Base-by-base conservation (phyloP, 129 eudicot genomes). In the Helichrysum umbraculigerum region DNA sequence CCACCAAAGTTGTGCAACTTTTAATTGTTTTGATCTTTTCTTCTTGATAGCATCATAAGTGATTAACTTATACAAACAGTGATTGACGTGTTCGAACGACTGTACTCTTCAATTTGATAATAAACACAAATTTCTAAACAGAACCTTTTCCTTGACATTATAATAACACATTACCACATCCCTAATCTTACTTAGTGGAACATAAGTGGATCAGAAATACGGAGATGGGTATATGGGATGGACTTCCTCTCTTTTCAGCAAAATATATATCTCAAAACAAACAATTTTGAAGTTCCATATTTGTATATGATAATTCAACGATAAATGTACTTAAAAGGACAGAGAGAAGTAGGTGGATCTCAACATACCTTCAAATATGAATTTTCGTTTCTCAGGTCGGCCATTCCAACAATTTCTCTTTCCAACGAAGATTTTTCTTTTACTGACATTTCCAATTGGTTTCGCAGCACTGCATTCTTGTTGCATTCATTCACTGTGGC, bases 351-450 rank as follows among this genome's bases (percentile, higher is more conserved):
- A 74, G 17, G 35, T 41, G 42, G 5, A 60, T 6, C 52, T 21
- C 3, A 33, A 66, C 37, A 74, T 75, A 87, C 98, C 96, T 89
- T 95, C 75, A 95, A 82, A 81, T 72, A 62, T 35, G 87, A 81
- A 85, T 91, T 95, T 81, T 95, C 96, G 32, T 75, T 86, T 84
- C 80, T 87, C 62, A 89, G 68, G 67, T 95, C 95, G 29, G 86
- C 83, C 86, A 89, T 73, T 42, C 81, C 74, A 33, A 67, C 60
- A 30, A 85, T 66, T 34, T 91, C 96, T 85, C 88, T 86, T 78
- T 89, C 89, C 79, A 89, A 52, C 42, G 93, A 84, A 72, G 89
- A 82, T 82, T 91, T 95, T 82, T 95, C 97, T 85, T 91, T 91
- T 71, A 75, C 78, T 8, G 91, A 95, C 63, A 81, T 73, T 50